These are phyloP conservation scores for Diaporthe sp. DNA, from an alignment of 2,329 filamentous ascomycete species.

Conservation along the genomic window DNA sequence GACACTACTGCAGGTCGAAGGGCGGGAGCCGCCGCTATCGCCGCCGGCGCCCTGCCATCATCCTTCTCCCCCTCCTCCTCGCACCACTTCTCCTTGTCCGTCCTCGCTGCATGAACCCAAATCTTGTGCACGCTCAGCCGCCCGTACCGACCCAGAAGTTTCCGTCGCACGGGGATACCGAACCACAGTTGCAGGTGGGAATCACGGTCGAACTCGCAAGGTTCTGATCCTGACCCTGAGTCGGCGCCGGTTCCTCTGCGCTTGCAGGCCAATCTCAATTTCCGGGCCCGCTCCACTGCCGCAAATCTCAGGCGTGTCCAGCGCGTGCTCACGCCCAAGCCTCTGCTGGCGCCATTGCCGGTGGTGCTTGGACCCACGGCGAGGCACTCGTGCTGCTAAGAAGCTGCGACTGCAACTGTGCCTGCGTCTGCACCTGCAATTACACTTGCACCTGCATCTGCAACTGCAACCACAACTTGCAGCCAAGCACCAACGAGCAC, in stretches of 20 bases:
- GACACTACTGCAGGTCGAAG: conserved; percentile 28
- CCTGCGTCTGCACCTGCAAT: conserved; percentile 2
- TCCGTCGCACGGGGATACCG: conserved; percentile 19
- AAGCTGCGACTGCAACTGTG: conserved; percentile 10
- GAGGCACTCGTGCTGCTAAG: conserved; percentile 20
- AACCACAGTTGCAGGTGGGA: conserved; percentile 11
- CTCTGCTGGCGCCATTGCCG: conserved; percentile 8
- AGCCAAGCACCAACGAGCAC: conserved; percentile 19
- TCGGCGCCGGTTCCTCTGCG: conserved; percentile 29
- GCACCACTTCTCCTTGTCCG: background rate
- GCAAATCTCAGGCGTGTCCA: conserved; percentile 35
- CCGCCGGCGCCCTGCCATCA: background rate
- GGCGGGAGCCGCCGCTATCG: conserved; percentile 16
- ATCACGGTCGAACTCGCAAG: conserved; percentile 24
- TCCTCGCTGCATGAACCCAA: background rate
- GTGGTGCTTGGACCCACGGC: conserved; percentile 24
- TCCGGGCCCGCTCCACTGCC: conserved; percentile 27
- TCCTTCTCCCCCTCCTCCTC: background rate
- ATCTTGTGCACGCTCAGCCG: conserved; percentile 8
- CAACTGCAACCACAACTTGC: conserved; percentile 21
- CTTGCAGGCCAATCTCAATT: conserved; percentile 38
- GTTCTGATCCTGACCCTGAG: conserved; percentile 14
- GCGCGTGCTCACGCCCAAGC: conserved; percentile 3
- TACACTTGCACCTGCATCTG: background rate
- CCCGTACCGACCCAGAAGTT: conserved; percentile 15